Evolutionary conservation across 2,329 filamentous ascomycete genomes (phyloP), one percentile per base, ranked within the genome.

Genomic region (Falciphora oryzae): DNA sequence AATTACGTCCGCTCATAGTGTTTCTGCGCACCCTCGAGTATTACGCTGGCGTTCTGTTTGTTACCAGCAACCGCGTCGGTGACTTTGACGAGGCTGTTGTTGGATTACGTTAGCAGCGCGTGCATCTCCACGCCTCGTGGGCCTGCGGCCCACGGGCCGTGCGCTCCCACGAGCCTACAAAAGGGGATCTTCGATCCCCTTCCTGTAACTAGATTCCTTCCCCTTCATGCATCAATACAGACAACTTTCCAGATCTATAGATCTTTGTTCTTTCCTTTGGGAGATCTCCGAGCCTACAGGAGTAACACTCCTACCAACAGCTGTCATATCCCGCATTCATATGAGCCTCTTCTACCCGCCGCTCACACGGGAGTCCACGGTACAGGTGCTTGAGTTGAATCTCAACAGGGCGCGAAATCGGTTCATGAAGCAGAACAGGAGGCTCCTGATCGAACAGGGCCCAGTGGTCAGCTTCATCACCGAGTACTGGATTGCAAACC

Each of bases 51-150:
- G 73, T 77, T 57, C 68, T 78, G 8, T 76, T 75, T 65, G 70
- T 80, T 22, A 80, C 78, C 0, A 81, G 77, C 11, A 80, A 80
- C 68, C 72, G 76, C 10, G 73, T 79, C 16, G 75, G 75, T 5
- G 66, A 69, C 4, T 73, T 81, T 35, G 78, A 81, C 65, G 76
- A 78, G 27, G 79, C 79, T 0, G n/a, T n/a, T n/a, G n/a, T n/a
- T n/a, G n/a, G n/a, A n/a, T n/a, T n/a, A n/a, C n/a, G n/a, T n/a
- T n/a, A n/a, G n/a, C n/a, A n/a, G n/a, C n/a, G n/a, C n/a, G n/a
- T n/a, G n/a, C n/a, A n/a, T n/a, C n/a, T n/a, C n/a, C n/a, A n/a
- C n/a, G n/a, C n/a, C n/a, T n/a, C n/a, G n/a, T n/a, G n/a, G n/a
- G n/a, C n/a, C n/a, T n/a, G n/a, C n/a, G n/a, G n/a, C n/a, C n/a